Base-by-base conservation (phyloP, 1,284 basidiomycete genomes). In the Tylopilus sp. region DNA sequence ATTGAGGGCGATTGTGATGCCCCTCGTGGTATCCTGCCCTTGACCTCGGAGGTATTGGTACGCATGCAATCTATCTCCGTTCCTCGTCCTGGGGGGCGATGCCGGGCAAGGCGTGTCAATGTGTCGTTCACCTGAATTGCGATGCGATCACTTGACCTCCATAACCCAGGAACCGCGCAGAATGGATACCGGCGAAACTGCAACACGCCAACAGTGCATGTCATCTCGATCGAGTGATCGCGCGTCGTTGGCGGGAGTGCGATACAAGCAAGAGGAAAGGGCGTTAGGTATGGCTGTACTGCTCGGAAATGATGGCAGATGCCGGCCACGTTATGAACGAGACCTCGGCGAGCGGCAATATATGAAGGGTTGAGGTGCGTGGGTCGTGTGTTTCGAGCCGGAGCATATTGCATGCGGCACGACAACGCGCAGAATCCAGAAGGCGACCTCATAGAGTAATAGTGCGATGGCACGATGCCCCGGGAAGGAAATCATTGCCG, bases 1-100 rank as follows among this genome's bases (percentile, higher is more conserved):
- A 26, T 38, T 34, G 42, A 42, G 29, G 44, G 42, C 13, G 36
- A 33, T 38, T 16, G 21, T 23, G 44, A 28, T 35, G 19, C 42
- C 40, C 59, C 58, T 62, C 58, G 59, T 62, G 61, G 48, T 55
- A 40, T 58, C 58, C 58, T 64, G 58, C 61, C 57, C 53, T 59
- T 47, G 58, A 40, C 38, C 55, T 47, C 46, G 60, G 52, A 33
- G 28, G 15, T 18, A 46, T 44, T 41, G 43, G 26, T n/a, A 44
- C 40, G 48, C 41, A 53, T 49, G 35, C 31, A 21, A 41, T 49
- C 40, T 35, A 53, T 58, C 55, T 53, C 39, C 30, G 53, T 38
- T 26, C 23, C 46, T 41, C 26, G 44, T 37, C 44, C 50, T 48
- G 49, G 49, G 41, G 16, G 46, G 43, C 46, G 37, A 43, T 34